Percentiles rank a stretch among this genome's conserved stretches.
Conservation (phyloP, 179 eudicot genomes). For the Silene noctiflora region DNA sequence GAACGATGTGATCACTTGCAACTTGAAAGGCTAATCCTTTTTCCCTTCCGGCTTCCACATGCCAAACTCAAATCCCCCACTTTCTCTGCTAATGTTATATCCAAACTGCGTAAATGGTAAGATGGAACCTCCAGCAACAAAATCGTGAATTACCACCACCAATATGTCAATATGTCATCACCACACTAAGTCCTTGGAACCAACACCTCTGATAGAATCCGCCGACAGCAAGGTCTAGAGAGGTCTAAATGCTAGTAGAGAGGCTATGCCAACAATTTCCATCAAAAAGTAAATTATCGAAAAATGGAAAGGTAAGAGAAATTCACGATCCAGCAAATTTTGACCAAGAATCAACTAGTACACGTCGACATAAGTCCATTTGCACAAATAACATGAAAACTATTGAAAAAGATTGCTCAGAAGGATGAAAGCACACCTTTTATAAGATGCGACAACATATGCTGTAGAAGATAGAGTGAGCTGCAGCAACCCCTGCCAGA, state of each 20-base stretch:
- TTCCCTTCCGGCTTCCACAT: too few relatives aligned
- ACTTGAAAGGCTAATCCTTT: too few relatives aligned
- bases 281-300: too few relatives aligned
- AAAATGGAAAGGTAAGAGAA: neutral
- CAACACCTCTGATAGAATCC: too few relatives aligned
- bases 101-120: too few relatives aligned
- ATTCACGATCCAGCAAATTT: neutral
- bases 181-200: too few relatives aligned
- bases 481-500: conserved; percentile 19
- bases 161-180: too few relatives aligned
- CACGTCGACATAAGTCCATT: neutral
- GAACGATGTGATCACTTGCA: too few relatives aligned
- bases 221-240: neutral
- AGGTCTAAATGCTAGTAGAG: conserved; percentile 4
- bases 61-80: too few relatives aligned
- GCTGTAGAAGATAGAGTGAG: conserved; percentile 23
- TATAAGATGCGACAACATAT: conserved; percentile 44
- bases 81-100: too few relatives aligned
- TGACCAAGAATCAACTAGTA: neutral
- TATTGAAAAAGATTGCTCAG: neutral
- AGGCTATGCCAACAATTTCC: neutral
- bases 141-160: too few relatives aligned
- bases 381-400: neutral
- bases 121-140: too few relatives aligned
- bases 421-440: conserved; percentile 36